phyloP scores from a whole-genome alignment of 2,329 filamentous ascomycete species.

The Plenodomus biglobosus region DNA sequence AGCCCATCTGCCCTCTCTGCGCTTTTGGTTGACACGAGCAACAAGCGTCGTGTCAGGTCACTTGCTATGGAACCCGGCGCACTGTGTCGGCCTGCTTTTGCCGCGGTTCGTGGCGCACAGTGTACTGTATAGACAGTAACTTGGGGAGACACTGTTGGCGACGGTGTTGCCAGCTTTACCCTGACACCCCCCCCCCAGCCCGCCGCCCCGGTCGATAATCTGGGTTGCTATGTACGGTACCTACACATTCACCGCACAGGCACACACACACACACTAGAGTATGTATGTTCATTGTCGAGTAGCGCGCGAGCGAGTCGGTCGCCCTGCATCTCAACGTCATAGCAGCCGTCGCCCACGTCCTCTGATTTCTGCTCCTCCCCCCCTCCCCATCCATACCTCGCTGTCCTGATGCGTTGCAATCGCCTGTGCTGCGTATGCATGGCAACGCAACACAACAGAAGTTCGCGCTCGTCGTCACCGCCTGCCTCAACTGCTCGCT shows the following conservation, averaged over 20 bases:
- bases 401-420: constrained; percentile 18
- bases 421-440: constrained; percentile 30
- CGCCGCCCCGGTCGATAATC: constrained; percentile 4
- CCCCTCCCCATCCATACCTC: constrained; percentile 7
- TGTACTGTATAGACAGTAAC: no score
- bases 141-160: no score
- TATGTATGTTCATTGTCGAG: no score
- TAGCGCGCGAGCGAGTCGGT: no score
- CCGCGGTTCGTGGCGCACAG: background rate
- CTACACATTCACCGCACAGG: no score
- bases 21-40: no score
- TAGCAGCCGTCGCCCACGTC: constrained; percentile 1
- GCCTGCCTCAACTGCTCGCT: constrained; percentile 2
- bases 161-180: no score
- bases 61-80: no score
- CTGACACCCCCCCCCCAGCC: constrained; percentile 5
- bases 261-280: no score
- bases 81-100: background rate
- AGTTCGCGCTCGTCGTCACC: constrained; percentile 20
- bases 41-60: no score
- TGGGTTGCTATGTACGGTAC: no score
- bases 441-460: constrained; percentile 28
- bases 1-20: no score
- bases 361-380: constrained; percentile 1
- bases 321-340: constrained; percentile 3